Evolutionary conservation across 345 rosid genomes (phyloP).

Genomic region (Dipteronia sinensis): DNA sequence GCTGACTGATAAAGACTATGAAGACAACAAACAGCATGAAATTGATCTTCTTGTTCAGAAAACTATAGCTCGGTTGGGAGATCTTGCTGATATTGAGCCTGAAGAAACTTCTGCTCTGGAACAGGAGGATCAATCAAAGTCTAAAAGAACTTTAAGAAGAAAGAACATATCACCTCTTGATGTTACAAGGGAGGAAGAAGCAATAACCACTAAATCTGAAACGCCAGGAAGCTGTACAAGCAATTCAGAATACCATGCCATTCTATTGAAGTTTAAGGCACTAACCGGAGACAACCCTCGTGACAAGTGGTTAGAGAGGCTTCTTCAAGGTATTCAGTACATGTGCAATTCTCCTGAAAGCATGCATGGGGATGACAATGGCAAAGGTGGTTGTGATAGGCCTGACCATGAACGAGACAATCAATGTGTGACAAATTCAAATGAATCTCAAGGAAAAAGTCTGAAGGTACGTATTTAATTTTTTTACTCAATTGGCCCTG

Average conservation of each 20-base stretch:
- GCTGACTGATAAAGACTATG: constrained; percentile 76
- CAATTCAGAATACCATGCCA: constrained; percentile 55
- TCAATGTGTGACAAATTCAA: constrained; percentile 31
- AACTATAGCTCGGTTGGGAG: constrained; percentile 61
- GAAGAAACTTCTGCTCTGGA: constrained; percentile 37
- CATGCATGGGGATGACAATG: constrained; percentile 39
- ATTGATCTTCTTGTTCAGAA: constrained; percentile 81
- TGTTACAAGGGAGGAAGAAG: constrained; percentile 75
- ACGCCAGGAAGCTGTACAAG: constrained; percentile 84
- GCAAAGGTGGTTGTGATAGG: constrained; percentile 44
- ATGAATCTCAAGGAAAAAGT: constrained; percentile 51
- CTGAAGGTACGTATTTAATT: constrained; percentile 39
- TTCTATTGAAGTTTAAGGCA: constrained; percentile 59
- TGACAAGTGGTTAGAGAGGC: constrained; percentile 89
- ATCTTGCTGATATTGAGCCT: constrained; percentile 61
- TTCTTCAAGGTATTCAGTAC: constrained; percentile 72
- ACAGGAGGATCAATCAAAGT: constrained; percentile 45
- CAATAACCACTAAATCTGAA: constrained; percentile 49
- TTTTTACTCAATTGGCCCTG: not conserved
- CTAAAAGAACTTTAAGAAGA: constrained; percentile 35
- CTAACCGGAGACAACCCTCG: constrained; percentile 79
- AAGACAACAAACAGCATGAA: constrained; percentile 70
- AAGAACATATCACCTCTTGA: constrained; percentile 63
- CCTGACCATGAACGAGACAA: constrained; percentile 27
- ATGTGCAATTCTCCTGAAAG: constrained; percentile 53